Percentiles rank a stretch among this genome's conserved stretches.
Conservation (phyloP, 495 filamentous ascomycete species). For the Daldinia grandis region DNA sequence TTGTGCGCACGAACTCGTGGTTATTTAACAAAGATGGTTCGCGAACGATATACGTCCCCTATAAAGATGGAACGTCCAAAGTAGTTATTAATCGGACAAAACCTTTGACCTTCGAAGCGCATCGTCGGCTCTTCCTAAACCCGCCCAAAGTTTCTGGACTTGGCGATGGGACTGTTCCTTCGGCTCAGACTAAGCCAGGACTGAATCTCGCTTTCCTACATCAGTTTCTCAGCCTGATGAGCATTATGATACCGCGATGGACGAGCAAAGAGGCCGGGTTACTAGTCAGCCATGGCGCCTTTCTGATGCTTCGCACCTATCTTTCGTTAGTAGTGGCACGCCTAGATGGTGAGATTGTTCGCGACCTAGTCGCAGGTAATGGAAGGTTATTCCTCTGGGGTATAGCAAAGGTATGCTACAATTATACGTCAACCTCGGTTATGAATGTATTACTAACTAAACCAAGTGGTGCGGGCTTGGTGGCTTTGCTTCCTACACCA, state of each 20-base stretch:
- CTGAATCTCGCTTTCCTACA: constrained; percentile 98
- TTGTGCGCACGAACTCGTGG: constrained; percentile 91
- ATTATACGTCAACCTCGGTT: background rate
- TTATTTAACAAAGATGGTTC: constrained; percentile 92
- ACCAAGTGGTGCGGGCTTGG: constrained; percentile 64
- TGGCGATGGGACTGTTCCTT: constrained; percentile 81
- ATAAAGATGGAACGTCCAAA: constrained; percentile 84
- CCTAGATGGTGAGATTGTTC: constrained; percentile 94
- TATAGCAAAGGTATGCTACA: constrained; percentile 69
- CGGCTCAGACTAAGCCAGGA: constrained; percentile 89
- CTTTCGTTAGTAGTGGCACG: constrained; percentile 91
- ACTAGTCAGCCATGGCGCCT: constrained; percentile 84
- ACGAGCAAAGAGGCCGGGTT: constrained; percentile 93
- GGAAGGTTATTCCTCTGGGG: constrained; percentile 88
- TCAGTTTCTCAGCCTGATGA: constrained; percentile 93
- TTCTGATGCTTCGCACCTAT: constrained; percentile 91
- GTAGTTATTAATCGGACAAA: constrained; percentile 95
- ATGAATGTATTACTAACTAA: constrained; percentile 16
- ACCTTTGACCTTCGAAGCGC: constrained; percentile 92
- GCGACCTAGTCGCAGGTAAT: constrained; percentile 94
- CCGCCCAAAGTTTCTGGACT: constrained; percentile 81
- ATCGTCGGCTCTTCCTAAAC: constrained; percentile 90
- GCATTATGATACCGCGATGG: constrained; percentile 97
- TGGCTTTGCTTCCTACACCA: constrained; percentile 85
- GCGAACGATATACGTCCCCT: constrained; percentile 92